These are phyloP conservation scores for Leptodontidium sp. DNA, from an alignment of 2,329 filamentous ascomycete species.

Conservation along the genomic window DNA sequence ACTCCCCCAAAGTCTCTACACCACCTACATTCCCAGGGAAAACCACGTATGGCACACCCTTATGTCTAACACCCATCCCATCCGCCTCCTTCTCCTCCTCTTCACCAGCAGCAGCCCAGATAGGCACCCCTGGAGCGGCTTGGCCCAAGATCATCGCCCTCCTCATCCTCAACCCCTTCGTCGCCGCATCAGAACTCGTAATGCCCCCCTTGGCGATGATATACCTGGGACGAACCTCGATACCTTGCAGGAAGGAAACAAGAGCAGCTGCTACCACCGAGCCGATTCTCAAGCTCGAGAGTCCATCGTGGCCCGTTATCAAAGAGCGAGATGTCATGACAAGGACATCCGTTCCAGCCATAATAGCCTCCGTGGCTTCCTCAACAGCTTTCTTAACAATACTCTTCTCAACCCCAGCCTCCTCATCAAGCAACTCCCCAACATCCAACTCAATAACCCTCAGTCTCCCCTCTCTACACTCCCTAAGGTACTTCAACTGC, in stretches of 20 bases:
- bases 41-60: slow-evolving; percentile 63
- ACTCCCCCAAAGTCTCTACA: slow-evolving; percentile 32
- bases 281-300: slow-evolving; percentile 62
- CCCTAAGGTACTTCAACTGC: slow-evolving; percentile 56
- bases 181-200: slow-evolving; percentile 65
- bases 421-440: slow-evolving; percentile 49
- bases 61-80: slow-evolving; percentile 10
- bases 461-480: slow-evolving; percentile 43
- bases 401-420: no score
- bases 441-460: slow-evolving; percentile 56
- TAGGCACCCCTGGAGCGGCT: slow-evolving; percentile 63
- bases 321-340: slow-evolving; percentile 66
- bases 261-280: slow-evolving; percentile 58
- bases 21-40: slow-evolving; percentile 67
- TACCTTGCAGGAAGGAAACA: slow-evolving; percentile 56
- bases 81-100: slow-evolving; percentile 48
- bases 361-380: slow-evolving; percentile 52
- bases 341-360: slow-evolving; percentile 59
- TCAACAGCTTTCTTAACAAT: slow-evolving; percentile 30
- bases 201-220: slow-evolving; percentile 68
- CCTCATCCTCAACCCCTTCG: slow-evolving; percentile 62
- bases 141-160: slow-evolving; percentile 63
- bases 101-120: slow-evolving; percentile 58
- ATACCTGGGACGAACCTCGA: slow-evolving; percentile 60
- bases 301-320: slow-evolving; percentile 57